Conservation (phyloP, 2,329 filamentous ascomycete genomes). For the Xylaria sp. region DNA sequence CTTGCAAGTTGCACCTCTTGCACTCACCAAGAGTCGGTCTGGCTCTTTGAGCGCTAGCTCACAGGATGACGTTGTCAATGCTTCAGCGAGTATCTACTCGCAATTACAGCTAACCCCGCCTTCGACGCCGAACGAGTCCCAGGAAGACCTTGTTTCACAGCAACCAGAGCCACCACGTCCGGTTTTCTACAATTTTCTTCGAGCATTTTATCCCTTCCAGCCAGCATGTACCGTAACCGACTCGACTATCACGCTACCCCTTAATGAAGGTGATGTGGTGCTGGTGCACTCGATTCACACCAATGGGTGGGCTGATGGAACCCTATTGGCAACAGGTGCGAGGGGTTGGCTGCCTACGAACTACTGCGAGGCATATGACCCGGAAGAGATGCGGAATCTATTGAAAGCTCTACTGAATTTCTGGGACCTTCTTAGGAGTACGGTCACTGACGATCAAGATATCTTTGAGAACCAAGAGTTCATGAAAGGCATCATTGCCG, state of each 20-base stretch:
- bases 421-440: conserved; percentile 88
- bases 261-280: conserved; percentile 91
- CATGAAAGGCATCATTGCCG: conserved; percentile 92
- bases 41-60: conserved; percentile 45
- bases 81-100: conserved; percentile 54
- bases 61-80: conserved; percentile 41
- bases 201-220: conserved; percentile 93
- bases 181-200: conserved; percentile 92
- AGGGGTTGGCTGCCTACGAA: conserved; percentile 98
- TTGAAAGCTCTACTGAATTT: conserved; percentile 89
- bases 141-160: conserved; percentile 63
- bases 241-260: conserved; percentile 85
- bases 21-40: conserved; percentile 58
- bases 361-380: conserved; percentile 95
- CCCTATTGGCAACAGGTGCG: conserved; percentile 83
- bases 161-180: conserved; percentile 62
- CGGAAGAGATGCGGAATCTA: conserved; percentile 83
- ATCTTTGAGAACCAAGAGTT: conserved; percentile 93
- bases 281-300: conserved; percentile 96
- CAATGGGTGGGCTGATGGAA: conserved; percentile 98
- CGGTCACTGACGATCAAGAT: conserved; percentile 76
- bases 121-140: conserved; percentile 75
- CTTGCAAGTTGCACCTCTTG: conserved; percentile 69
- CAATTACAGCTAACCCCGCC: conserved; percentile 79
- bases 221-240: conserved; percentile 81